A percentile compares a stretch with the other conserved stretches of the same genome.
Evolutionary conservation across 345 rosid genomes (phyloP).

Genomic region (Lumnitzera racemosa): DNA sequence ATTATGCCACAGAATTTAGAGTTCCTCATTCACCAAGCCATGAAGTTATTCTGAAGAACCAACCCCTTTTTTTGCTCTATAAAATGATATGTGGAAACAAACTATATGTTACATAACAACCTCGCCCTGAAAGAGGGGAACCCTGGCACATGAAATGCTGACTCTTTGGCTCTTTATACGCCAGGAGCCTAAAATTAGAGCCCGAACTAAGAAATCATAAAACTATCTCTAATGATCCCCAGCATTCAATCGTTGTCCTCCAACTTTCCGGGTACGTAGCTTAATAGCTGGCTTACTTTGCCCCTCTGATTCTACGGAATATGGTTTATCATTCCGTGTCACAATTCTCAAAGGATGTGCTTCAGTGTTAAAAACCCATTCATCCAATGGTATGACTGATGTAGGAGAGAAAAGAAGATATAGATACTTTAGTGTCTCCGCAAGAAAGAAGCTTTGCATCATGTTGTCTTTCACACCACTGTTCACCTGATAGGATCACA

Average conservation of each 20-base stretch:
- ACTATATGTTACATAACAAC: too few relatives aligned
- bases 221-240: conserved; percentile 7
- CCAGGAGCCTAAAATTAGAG: neutral
- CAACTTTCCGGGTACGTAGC: conserved; percentile 21
- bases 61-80: too few relatives aligned
- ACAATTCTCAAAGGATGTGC: conserved; percentile 86
- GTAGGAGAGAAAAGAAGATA: conserved; percentile 91
- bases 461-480: conserved; percentile 78
- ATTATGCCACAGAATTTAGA: too few relatives aligned
- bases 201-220: neutral
- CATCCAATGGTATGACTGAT: conserved; percentile 72
- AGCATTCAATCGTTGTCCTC: conserved; percentile 8
- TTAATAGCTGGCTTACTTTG: conserved; percentile 11
- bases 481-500: conserved; percentile 47
- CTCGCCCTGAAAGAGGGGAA: too few relatives aligned
- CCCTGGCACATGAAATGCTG: too few relatives aligned
- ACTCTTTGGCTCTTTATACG: too few relatives aligned
- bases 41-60: too few relatives aligned
- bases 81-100: too few relatives aligned
- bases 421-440: conserved; percentile 86
- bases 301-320: conserved; percentile 10
- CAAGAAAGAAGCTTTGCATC: conserved; percentile 99
- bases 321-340: conserved; percentile 24
- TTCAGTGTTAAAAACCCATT: conserved; percentile 98
- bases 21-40: too few relatives aligned